phyloP scores from a whole-genome alignment of 2,329 filamentous ascomycete species.

The Exophiala sideris region DNA sequence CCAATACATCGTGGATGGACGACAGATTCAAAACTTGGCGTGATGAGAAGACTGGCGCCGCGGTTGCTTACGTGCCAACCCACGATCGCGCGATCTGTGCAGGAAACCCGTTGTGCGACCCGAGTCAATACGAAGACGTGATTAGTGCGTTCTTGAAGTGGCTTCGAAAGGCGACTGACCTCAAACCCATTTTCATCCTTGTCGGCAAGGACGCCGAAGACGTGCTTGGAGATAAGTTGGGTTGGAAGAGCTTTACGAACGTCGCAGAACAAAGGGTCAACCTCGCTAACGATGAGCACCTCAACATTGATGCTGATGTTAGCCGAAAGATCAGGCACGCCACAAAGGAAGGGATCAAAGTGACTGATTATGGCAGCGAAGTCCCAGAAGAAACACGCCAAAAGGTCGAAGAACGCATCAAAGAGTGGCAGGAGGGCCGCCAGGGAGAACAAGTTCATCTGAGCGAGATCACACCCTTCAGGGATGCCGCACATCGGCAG shows the following conservation, averaged over 20 bases:
- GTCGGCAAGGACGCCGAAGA: slow-evolving; percentile 68
- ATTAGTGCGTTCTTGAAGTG: slow-evolving; percentile 65
- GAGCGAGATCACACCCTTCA: slow-evolving; percentile 76
- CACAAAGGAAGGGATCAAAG: slow-evolving; percentile 72
- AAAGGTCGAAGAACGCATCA: slow-evolving; percentile 63
- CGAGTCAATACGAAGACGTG: slow-evolving; percentile 64
- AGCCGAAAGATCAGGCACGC: slow-evolving; percentile 68
- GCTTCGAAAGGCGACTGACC: slow-evolving; percentile 54
- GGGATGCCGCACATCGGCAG: slow-evolving; percentile 69
- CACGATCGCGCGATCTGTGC: slow-evolving; percentile 72
- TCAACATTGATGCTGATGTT: slow-evolving; percentile 51
- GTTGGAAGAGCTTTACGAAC: slow-evolving; percentile 76
- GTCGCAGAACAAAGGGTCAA: slow-evolving; percentile 76
- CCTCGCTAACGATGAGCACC: slow-evolving; percentile 56
- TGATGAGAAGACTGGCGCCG: slow-evolving; percentile 67
- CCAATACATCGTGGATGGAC: slow-evolving; percentile 82
- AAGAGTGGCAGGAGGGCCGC: slow-evolving; percentile 68
- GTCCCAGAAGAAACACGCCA: slow-evolving; percentile 59
- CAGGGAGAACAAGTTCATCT: slow-evolving; percentile 78
- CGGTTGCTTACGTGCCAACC: slow-evolving; percentile 69
- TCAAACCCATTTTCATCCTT: slow-evolving; percentile 76
- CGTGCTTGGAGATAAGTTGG: slow-evolving; percentile 66
- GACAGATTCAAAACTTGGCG: slow-evolving; percentile 78
- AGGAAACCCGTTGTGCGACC: slow-evolving; percentile 74
- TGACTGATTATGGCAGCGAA: slow-evolving; percentile 61